phyloP scores from a whole-genome alignment of 2,329 filamentous ascomycete genomes.

The Cladosporium sp. region DNA sequence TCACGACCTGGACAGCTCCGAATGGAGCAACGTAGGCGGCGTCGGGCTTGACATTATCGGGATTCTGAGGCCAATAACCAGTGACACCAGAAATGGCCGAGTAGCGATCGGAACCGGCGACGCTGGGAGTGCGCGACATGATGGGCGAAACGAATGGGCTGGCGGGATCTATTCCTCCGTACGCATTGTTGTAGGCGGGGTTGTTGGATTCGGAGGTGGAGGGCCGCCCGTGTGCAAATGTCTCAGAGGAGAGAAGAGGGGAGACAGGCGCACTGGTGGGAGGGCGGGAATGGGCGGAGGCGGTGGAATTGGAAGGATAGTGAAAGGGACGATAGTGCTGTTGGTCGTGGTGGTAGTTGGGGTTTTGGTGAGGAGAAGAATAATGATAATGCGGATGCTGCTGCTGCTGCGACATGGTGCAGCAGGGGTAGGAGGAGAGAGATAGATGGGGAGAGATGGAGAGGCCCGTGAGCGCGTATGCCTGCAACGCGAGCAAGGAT shows the following conservation, averaged over 20 bases:
- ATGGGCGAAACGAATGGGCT: conserved; percentile 20
- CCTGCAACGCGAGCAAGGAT: no score
- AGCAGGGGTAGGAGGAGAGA: no score
- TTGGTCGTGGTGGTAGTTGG: conserved; percentile 2
- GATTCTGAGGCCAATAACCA: conserved; percentile 16
- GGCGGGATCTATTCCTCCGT: not conserved
- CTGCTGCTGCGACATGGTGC: not conserved
- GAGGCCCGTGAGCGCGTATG: no score
- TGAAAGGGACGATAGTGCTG: conserved; percentile 8
- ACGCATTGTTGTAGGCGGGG: conserved; percentile 4
- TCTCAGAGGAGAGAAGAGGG: not conserved
- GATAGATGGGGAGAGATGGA: no score
- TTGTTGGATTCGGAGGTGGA: not conserved
- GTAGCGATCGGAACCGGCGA: conserved; percentile 20
- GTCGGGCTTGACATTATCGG: conserved; percentile 57
- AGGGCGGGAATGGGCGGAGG: not conserved
- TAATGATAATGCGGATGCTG: not conserved
- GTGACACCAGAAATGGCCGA: conserved; percentile 23
- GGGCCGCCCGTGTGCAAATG: not conserved
- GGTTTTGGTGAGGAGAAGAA: not conserved
- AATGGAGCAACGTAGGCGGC: conserved; percentile 84
- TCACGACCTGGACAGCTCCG: conserved; percentile 86
- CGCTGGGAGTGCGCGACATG: conserved; percentile 22
- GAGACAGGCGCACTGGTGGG: conserved; percentile 1
- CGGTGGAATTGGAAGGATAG: conserved; percentile 6